Base-by-base conservation (phyloP, 495 filamentous ascomycete species). In the Podospora comata region DNA sequence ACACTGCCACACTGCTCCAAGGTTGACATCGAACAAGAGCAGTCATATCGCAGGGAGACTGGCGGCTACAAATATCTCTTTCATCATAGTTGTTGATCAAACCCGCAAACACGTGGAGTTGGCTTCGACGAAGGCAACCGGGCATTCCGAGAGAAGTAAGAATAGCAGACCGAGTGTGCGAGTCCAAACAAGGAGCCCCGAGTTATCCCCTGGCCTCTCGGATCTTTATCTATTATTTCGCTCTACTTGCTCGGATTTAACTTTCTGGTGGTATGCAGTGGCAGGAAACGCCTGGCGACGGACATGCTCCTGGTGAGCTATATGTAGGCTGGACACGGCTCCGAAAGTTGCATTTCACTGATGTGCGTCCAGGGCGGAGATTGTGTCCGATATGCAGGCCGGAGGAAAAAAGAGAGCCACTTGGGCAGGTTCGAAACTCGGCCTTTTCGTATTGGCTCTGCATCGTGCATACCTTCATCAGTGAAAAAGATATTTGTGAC, bases 351-450 rank as follows among this genome's bases (percentile, higher is more conserved):
- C 20, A 23, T n/a, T 23, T 57, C 54, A 18, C 54, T 48, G 39
- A 48, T 48, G 39, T 48, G 39, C 39, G 39, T 48, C 39, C 39
- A 11, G 39, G 39, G 39, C 13, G 39, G 39, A 48, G 39, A 48
- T 48, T 48, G 39, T 48, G 39, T 48, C 39, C 39, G 39, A 48
- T 48, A 32, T 32, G 15, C 39, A 3, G 39, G 39, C 39, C 39
- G 39, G 39, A 48, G 39, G 39, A 48, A 11, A 48, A 13, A 13
- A 48, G 39, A 48, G 23, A 16, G 39, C 39, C 0, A 16, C 6
- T 48, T 23, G 56, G 56, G 56, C 1, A 23, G 23, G 20, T 59
- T n/a, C 56, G 28, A 48, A 1, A 62, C 58, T 68, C 66, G 60
- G 60, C 53, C 54, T 32, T 23, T 26, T 44, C 32, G 16, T 34